phyloP scores from a whole-genome alignment of 2,329 filamentous ascomycete species.

The Talaromyces marneffei region DNA sequence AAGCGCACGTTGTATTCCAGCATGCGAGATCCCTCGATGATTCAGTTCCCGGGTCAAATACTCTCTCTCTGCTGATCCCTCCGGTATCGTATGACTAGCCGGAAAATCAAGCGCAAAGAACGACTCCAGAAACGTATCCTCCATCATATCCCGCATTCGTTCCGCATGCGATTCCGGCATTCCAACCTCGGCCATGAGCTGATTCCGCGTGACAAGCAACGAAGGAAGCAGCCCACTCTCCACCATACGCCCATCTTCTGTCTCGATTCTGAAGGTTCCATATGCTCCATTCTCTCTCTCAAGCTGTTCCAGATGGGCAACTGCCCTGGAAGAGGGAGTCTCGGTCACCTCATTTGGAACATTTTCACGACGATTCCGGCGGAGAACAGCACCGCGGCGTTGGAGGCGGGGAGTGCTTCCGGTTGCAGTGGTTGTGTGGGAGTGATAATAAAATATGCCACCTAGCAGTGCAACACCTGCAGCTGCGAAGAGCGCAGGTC shows the following conservation, averaged over 20 bases:
- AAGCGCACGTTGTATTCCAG: constrained; percentile 34
- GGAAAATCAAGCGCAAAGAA: constrained; percentile 39
- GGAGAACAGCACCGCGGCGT: constrained; percentile 37
- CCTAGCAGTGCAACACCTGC: constrained; percentile 39
- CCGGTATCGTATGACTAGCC: constrained; percentile 29
- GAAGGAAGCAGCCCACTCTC: constrained; percentile 40
- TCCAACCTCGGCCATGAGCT: constrained; percentile 38
- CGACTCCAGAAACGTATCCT: constrained; percentile 39
- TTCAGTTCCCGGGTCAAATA: constrained; percentile 36
- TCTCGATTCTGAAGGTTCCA: constrained; percentile 39
- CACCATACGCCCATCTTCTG: constrained; percentile 36
- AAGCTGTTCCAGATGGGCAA: constrained; percentile 35
- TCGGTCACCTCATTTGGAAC: constrained; percentile 22
- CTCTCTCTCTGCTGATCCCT: constrained; percentile 29
- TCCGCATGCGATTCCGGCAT: constrained; percentile 34
- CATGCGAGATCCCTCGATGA: constrained; percentile 34
- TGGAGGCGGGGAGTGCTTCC: constrained; percentile 26
- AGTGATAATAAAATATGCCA: constrained; percentile 37
- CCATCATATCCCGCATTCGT: constrained; percentile 40
- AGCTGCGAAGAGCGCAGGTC: constrained; percentile 37
- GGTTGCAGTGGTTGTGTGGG: constrained; percentile 24
- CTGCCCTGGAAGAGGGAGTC: constrained; percentile 33
- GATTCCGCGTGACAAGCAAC: constrained; percentile 36
- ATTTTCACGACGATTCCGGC: constrained; percentile 26
- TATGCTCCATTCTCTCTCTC: constrained; percentile 39